phyloP scores from a whole-genome alignment of 148 eudicot species.

The Rhododendron ovatum region DNA sequence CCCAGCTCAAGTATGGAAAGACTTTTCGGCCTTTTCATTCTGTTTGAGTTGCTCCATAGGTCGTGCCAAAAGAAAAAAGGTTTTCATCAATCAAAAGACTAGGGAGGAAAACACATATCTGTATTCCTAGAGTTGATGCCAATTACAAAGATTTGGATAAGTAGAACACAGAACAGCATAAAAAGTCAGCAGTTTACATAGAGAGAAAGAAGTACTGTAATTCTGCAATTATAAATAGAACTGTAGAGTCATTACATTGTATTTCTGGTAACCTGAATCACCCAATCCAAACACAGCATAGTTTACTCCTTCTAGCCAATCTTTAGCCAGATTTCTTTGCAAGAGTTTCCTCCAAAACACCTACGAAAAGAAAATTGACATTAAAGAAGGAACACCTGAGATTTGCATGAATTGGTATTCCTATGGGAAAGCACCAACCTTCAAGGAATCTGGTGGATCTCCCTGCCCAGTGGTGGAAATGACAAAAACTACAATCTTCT shows the following conservation, averaged over 20 bases:
- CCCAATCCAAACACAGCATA: constrained; percentile 98
- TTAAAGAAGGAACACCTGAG: constrained; percentile 6
- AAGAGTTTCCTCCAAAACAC: constrained; percentile 81
- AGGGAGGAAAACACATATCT: not conserved
- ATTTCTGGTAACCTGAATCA: constrained; percentile 95
- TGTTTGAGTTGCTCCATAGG: not conserved
- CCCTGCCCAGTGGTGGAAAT: constrained; percentile 98
- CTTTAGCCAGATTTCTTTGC: constrained; percentile 55
- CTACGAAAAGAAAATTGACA: constrained; percentile 31
- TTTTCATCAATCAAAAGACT: not conserved
- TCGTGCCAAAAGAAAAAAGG: not conserved
- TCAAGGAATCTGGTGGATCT: constrained; percentile 83
- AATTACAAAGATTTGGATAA: not conserved
- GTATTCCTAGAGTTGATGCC: not conserved
- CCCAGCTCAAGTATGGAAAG: not conserved
- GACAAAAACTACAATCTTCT: constrained; percentile 63
- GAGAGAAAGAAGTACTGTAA: constrained; percentile 51
- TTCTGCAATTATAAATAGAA: constrained; percentile 34
- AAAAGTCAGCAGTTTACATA: constrained; percentile 15
- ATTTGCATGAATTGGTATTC: not conserved
- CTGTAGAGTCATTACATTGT: constrained; percentile 66
- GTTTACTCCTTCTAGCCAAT: constrained; percentile 69
- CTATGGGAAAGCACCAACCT: constrained; percentile 41
- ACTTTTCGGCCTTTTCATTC: not conserved
- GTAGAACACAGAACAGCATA: constrained; percentile 1